Evolutionary conservation across 208 protist genomes (phyloP).

Genomic region (Trypanosoma congolense): DNA sequence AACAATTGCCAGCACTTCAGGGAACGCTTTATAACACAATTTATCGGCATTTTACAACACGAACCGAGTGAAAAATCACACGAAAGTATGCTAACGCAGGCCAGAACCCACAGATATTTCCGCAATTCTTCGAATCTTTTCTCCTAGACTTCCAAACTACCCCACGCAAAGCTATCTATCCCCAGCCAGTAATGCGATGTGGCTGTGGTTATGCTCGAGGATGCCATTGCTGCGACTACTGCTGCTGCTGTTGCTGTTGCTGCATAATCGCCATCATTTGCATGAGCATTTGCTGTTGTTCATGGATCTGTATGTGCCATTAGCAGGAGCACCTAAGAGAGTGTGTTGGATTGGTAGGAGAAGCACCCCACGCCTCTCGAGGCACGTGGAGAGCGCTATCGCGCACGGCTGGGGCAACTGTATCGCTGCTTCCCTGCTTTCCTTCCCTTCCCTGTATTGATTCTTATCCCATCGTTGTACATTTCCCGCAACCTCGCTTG

Average conservation of each 20-base stretch:
- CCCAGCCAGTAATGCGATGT: neutral
- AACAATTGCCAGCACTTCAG: no score
- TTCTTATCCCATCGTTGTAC: constrained; percentile 41
- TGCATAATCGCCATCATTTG: constrained; percentile 32
- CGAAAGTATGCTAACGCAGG: no score
- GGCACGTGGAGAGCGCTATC: constrained; percentile 1
- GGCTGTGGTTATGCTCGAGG: neutral
- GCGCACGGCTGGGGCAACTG: constrained; percentile 3
- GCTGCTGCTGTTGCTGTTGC: constrained; percentile 28
- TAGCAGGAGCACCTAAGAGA: neutral
- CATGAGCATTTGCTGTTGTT: constrained; percentile 26
- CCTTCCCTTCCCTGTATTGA: constrained; percentile 24
- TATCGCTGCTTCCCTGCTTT: constrained; percentile 27
- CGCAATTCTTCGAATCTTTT: no score
- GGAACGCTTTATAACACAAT: no score
- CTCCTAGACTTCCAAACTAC: no score
- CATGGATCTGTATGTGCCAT: neutral
- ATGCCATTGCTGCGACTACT: no score
- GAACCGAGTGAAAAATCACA: no score
- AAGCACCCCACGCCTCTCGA: neutral
- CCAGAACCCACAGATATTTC: no score
- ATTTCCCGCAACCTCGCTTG: constrained; percentile 34
- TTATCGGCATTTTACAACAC: no score
- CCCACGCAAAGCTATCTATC: neutral
- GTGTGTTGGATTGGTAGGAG: neutral